A percentile compares a stretch with the other conserved stretches of the same genome.
Evolutionary conservation across 1,284 basidiomycete species (phyloP).

Genomic region (Grifola frondosa): DNA sequence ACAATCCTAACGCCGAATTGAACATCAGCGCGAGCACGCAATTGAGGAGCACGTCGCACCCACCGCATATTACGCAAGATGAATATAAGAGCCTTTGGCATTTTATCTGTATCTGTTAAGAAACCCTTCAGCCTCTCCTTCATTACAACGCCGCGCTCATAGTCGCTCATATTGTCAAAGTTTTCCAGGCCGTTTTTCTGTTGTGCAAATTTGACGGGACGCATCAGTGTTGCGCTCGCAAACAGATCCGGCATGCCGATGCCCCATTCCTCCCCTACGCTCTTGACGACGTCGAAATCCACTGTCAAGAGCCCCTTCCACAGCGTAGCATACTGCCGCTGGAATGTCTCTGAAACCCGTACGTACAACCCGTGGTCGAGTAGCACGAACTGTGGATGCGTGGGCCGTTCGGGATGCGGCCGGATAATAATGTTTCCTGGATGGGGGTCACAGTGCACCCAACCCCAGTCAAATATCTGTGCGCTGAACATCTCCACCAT

Average conservation of each 20-base stretch:
- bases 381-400: conserved; percentile 76
- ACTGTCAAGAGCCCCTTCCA: conserved; percentile 79
- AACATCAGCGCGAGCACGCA: not conserved
- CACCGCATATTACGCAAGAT: conserved; percentile 80
- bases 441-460: conserved; percentile 78
- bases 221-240: conserved; percentile 70
- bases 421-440: conserved; percentile 84
- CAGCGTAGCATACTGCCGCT: conserved; percentile 71
- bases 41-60: conserved; percentile 30
- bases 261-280: conserved; percentile 73
- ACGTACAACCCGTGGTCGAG: conserved; percentile 91
- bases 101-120: conserved; percentile 63
- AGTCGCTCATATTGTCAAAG: conserved; percentile 43
- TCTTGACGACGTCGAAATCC: conserved; percentile 48
- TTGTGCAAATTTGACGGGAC: conserved; percentile 47
- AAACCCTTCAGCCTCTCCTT: conserved; percentile 64
- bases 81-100: conserved; percentile 81
- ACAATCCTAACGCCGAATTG: conserved; percentile 46
- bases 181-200: conserved; percentile 32
- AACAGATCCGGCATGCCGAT: conserved; percentile 78
- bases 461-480: conserved; percentile 89
- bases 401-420: conserved; percentile 59
- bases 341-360: conserved; percentile 60
- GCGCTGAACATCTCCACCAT: conserved; percentile 83
- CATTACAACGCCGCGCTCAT: conserved; percentile 64